Conservation (phyloP, 257 asterid genomes). For the Fraxinus cuspidata region DNA sequence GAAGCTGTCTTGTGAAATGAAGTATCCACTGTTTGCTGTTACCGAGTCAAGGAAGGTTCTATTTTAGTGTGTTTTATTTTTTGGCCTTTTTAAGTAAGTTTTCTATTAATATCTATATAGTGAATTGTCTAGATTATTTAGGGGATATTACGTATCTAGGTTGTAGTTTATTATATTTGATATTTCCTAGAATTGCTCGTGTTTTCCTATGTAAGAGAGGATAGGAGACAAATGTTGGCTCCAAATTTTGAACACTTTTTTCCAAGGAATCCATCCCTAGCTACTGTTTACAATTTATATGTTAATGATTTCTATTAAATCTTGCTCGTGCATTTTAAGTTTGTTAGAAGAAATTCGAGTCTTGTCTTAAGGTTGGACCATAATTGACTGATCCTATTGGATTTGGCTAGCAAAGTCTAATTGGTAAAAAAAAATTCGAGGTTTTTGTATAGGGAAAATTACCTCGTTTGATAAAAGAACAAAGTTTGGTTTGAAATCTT, state of each 20-base stretch:
- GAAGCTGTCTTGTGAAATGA: slow-evolving; percentile 65
- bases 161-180: neutral
- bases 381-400: no score
- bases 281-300: no score
- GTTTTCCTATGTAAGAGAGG: neutral
- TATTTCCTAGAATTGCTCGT: slow-evolving; percentile 10
- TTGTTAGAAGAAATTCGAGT: no score
- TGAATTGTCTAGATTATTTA: neutral
- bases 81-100: neutral
- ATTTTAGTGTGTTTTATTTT: neutral
- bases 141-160: neutral
- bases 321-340: neutral
- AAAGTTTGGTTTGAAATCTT: no score
- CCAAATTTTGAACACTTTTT: slow-evolving; percentile 35
- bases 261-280: neutral
- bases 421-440: no score
- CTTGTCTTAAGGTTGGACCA: no score
- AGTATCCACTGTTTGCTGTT: slow-evolving; percentile 44
- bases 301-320: no score
- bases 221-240: slow-evolving; percentile 21
- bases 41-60: slow-evolving; percentile 25
- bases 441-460: no score
- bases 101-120: neutral
- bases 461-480: no score
- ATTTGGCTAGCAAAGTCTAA: no score